Evolutionary conservation across 1,284 basidiomycete genomes (phyloP).

Genomic region (Schizopora paradoxa): DNA sequence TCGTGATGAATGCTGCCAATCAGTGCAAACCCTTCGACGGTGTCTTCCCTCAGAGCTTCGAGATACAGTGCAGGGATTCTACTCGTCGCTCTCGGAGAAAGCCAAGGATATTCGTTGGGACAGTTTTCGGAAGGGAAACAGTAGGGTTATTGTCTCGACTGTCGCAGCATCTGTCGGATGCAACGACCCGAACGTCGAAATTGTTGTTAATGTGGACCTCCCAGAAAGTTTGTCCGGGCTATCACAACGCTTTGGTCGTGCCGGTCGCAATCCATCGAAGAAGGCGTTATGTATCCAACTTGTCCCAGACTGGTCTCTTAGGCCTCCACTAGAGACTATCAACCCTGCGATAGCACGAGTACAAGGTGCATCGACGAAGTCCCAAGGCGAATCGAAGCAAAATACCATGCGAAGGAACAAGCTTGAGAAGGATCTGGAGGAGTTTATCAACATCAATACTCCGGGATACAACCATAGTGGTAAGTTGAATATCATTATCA

Average conservation of each 20-base stretch:
- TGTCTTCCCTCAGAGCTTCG: slow-evolving; percentile 10
- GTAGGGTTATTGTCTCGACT: slow-evolving; percentile 20
- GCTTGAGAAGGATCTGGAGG: slow-evolving; percentile 16
- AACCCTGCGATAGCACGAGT: slow-evolving; percentile 9
- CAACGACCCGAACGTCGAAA: slow-evolving; percentile 20
- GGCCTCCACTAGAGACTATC: slow-evolving; percentile 11
- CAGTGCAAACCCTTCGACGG: slow-evolving; percentile 4
- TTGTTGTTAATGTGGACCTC: slow-evolving; percentile 19
- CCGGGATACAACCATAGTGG: neutral
- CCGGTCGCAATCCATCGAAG: slow-evolving; percentile 9
- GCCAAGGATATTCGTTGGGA: slow-evolving; percentile 17
- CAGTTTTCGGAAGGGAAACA: slow-evolving; percentile 14
- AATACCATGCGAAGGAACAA: slow-evolving; percentile 10
- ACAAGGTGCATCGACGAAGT: slow-evolving; percentile 3
- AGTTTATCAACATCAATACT: slow-evolving; percentile 16
- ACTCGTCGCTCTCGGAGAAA: slow-evolving; percentile 18
- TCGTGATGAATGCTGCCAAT: neutral
- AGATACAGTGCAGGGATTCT: slow-evolving; percentile 17
- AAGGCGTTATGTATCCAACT: slow-evolving; percentile 19
- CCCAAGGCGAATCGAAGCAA: slow-evolving; percentile 7
- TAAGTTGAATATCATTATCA: neutral
- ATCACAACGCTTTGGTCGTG: slow-evolving; percentile 22
- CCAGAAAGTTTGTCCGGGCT: slow-evolving; percentile 17
- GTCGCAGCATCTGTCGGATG: slow-evolving; percentile 25
- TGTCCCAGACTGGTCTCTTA: slow-evolving; percentile 19